Percentiles rank a stretch among this genome's conserved stretches.
Conservation (phyloP, 441 rosid species). For the Brassica hybrid region DNA sequence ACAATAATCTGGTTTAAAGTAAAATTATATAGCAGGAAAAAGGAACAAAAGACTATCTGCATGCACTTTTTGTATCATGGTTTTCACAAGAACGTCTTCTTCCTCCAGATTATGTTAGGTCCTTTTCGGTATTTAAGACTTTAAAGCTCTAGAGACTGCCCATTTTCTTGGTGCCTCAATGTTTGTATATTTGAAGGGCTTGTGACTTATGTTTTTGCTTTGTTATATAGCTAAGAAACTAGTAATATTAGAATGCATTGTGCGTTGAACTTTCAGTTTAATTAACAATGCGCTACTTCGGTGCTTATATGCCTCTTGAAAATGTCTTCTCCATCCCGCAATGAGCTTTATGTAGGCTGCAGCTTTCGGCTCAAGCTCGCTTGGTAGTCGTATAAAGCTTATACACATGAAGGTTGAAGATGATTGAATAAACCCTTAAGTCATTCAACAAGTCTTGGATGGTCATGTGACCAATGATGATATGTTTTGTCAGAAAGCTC, state of each 20-base stretch:
- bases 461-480: not conserved
- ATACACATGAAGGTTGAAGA: not conserved
- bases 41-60: not conserved
- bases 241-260: not conserved
- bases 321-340: not conserved
- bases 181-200: not conserved
- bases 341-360: not conserved
- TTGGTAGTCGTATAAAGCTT: not conserved
- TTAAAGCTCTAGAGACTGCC: not conserved
- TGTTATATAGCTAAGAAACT: not conserved
- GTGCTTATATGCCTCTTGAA: not conserved
- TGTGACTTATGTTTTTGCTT: not conserved
- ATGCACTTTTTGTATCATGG: not conserved
- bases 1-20: slow-evolving; percentile 15
- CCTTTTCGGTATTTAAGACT: slow-evolving; percentile 1
- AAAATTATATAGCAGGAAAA: not conserved
- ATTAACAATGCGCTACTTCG: not conserved
- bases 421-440: slow-evolving; percentile 3
- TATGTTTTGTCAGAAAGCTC: not conserved
- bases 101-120: not conserved
- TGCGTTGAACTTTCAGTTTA: not conserved
- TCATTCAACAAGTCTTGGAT: not conserved
- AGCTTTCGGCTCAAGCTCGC: not conserved
- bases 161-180: not conserved
- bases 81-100: slow-evolving; percentile 1